Evolutionary conservation across 2,329 filamentous ascomycete genomes (phyloP).

Genomic region (Whalleya microplaca): DNA sequence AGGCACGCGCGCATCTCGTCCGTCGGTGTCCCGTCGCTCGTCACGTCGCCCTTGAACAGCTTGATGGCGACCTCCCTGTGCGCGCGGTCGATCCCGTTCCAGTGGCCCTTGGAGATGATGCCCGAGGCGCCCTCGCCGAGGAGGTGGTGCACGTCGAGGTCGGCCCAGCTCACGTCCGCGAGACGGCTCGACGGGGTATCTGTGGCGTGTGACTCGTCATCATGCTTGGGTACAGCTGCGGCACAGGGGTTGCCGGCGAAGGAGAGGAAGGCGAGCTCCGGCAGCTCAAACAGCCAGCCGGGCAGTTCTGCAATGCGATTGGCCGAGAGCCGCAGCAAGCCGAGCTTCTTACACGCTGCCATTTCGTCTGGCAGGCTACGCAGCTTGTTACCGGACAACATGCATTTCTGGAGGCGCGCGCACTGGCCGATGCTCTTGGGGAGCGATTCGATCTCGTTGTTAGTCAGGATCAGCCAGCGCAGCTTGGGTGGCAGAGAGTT

Average conservation of each 20-base stretch:
- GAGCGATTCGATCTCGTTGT: slow-evolving; percentile 45
- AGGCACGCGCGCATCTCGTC: slow-evolving; percentile 54
- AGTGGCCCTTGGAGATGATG: slow-evolving; percentile 47
- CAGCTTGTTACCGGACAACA: slow-evolving; percentile 52
- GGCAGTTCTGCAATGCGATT: slow-evolving; percentile 46
- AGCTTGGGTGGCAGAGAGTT: slow-evolving; percentile 46
- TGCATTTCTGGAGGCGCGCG: slow-evolving; percentile 49
- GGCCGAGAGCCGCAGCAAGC: slow-evolving; percentile 47
- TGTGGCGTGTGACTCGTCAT: slow-evolving; percentile 10
- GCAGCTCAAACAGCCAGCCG: slow-evolving; percentile 48
- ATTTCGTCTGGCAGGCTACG: slow-evolving; percentile 45
- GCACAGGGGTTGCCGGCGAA: slow-evolving; percentile 52
- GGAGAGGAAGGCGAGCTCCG: slow-evolving; percentile 50
- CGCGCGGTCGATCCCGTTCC: slow-evolving; percentile 35
- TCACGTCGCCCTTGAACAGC: slow-evolving; percentile 51
- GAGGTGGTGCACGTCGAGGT: slow-evolving; percentile 44
- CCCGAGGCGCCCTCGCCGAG: slow-evolving; percentile 52
- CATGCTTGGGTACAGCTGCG: slow-evolving; percentile 19
- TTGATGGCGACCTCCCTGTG: slow-evolving; percentile 49
- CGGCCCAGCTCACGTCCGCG: slow-evolving; percentile 44
- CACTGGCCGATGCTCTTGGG: slow-evolving; percentile 49
- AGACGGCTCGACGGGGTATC: slow-evolving; percentile 40
- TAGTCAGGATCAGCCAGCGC: slow-evolving; percentile 53
- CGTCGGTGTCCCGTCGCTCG: slow-evolving; percentile 51
- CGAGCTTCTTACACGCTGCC: slow-evolving; percentile 47